Base-by-base conservation (phyloP, 306 rosid genomes). In the Castanopsis chinensis region DNA sequence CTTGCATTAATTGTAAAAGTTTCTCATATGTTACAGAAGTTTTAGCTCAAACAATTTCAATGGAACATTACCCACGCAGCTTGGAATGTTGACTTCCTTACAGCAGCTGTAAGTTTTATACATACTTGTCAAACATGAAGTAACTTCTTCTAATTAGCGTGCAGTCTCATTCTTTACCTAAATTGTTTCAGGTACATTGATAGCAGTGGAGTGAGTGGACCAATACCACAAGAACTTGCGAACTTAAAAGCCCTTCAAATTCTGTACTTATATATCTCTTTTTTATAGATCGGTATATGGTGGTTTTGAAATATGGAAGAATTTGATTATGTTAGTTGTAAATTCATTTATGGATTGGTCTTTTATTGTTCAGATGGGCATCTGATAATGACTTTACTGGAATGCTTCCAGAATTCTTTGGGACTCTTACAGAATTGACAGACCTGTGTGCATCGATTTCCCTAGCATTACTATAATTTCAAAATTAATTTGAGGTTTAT, bases 381-480 rank as follows among this genome's bases (percentile, higher is more conserved):
- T 85, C 88, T 85, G 88, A 85, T 64, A 85, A 81, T 77, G 75
- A 49, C 59, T 85, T 85, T 33, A 80, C 85, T 17, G 88, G 83
- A 74, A 73, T 81, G 58, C 74, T 85, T 75, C 88, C 88, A 20
- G 71, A 80, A 41, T 85, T 85, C 72, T 37, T 85, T 9, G 88
- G 88, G 51, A 27, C 56, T 37, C 78, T 85, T 63, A 69, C 85
- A 53, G 69, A 81, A 49, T 78, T 85, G 77, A 53, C 4, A 1
- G 88, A 76, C 85, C 76, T 85, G 88, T 85, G 74, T 67, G 76
- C 75, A 57, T 68, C n/a, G 11, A 32, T 71, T 28, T 65, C 52
- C 57, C 14, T 71, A 5, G 25, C 35, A 52, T 20, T 53, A 28
- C 21, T 13, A 43, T 69, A 21, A 23, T 58, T 53, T 25, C 20